A percentile compares a stretch with the other conserved stretches of the same genome.
These are phyloP conservation scores for Halenospora varia DNA, from an alignment of 495 filamentous ascomycete genomes.

Conservation along the genomic window DNA sequence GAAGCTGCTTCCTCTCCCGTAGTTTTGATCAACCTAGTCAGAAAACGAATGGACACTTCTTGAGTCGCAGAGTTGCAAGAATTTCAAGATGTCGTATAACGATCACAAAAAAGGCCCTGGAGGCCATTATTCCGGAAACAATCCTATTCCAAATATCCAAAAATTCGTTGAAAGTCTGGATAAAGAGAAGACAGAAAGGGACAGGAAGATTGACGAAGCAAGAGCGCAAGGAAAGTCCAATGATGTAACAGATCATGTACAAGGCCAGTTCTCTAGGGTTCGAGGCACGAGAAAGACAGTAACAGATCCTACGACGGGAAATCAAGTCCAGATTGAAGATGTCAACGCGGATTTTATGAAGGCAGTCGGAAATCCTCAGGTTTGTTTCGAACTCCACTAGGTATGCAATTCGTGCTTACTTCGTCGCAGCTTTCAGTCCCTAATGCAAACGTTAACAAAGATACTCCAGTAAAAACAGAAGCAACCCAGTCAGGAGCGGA, in stretches of 20 bases:
- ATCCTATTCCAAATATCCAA: conserved; percentile 82
- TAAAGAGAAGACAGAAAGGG: conserved; percentile 69
- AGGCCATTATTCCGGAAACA: conserved; percentile 58
- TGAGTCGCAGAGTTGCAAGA: not conserved
- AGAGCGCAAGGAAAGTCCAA: conserved; percentile 30
- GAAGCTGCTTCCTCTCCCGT: not conserved
- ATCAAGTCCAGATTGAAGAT: conserved; percentile 84
- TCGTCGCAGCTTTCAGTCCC: conserved; percentile 66
- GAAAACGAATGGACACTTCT: not conserved
- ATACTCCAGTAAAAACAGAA: conserved; percentile 47
- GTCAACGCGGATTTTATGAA: conserved; percentile 66
- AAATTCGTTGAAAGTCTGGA: conserved; percentile 79
- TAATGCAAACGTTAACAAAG: conserved; percentile 79
- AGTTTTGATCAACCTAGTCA: not conserved
- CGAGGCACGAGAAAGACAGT: conserved; percentile 57
- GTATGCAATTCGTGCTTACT: not conserved
- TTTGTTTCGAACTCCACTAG: conserved; percentile 30
- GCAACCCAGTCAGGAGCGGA: conserved; percentile 56
- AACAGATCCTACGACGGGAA: conserved; percentile 83
- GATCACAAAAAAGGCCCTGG: conserved; percentile 26
- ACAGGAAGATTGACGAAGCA: conserved; percentile 59
- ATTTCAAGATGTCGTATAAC: conserved; percentile 18
- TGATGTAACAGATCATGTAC: conserved; percentile 37
- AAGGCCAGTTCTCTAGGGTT: conserved; percentile 36
- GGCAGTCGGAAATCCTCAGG: conserved; percentile 62